phyloP scores from a whole-genome alignment of 768 basidiomycete genomes.

The Amanita thiersii region DNA sequence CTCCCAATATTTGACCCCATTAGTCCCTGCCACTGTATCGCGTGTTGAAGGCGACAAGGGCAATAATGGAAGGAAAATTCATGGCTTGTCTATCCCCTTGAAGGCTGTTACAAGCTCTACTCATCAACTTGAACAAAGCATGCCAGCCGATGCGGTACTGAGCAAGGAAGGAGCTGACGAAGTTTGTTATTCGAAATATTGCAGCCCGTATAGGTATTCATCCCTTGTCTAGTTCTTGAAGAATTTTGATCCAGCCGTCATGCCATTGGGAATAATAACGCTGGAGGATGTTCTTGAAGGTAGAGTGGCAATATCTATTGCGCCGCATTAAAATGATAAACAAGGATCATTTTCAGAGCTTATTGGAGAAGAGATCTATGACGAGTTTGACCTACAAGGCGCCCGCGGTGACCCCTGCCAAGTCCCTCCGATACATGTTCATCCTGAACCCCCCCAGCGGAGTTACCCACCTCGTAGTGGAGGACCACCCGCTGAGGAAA shows the following conservation, averaged over 20 bases:
- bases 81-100: slow-evolving; percentile 23
- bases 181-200: slow-evolving; percentile 27
- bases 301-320: slow-evolving; percentile 16
- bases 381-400: slow-evolving; percentile 81
- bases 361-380: slow-evolving; percentile 89
- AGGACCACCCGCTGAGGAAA: too few relatives aligned
- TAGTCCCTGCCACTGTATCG: background rate
- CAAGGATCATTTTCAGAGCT: slow-evolving; percentile 37
- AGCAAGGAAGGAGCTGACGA: slow-evolving; percentile 69
- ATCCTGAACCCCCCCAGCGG: background rate
- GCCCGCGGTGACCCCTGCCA: slow-evolving; percentile 44
- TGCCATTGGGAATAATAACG: slow-evolving; percentile 88
- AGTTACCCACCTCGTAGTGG: background rate
- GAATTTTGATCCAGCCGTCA: slow-evolving; percentile 71
- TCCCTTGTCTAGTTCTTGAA: slow-evolving; percentile 56
- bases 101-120: slow-evolving; percentile 28
- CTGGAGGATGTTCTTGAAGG: slow-evolving; percentile 91
- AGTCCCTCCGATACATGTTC: slow-evolving; percentile 18
- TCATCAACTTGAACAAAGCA: slow-evolving; percentile 64
- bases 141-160: slow-evolving; percentile 85
- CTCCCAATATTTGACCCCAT: too few relatives aligned
- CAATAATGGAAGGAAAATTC: slow-evolving; percentile 18
- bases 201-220: background rate
- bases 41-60: slow-evolving; percentile 12
- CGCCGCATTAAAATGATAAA: background rate